Conservation (phyloP, 345 rosid species). For the Cardamine resedifolia region DNA sequence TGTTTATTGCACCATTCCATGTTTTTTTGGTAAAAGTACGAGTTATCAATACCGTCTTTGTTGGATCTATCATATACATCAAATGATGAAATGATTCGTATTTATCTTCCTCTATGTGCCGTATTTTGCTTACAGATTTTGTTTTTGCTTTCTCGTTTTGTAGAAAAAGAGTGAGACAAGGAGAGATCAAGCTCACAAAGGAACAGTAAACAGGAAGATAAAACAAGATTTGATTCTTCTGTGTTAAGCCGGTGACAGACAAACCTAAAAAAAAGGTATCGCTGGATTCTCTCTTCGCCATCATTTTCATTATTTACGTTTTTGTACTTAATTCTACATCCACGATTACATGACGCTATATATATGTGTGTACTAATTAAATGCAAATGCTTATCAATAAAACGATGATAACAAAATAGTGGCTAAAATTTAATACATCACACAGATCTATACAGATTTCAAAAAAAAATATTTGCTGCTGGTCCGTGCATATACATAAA, state of each 20-base stretch:
- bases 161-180: slow-evolving; percentile 12
- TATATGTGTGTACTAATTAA: background rate
- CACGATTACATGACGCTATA: background rate
- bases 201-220: background rate
- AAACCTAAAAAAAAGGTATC: slow-evolving; percentile 10
- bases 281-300: slow-evolving; percentile 13
- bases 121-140: background rate
- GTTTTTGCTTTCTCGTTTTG: background rate
- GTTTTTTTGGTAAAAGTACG: background rate
- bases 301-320: background rate
- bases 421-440: background rate
- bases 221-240: background rate
- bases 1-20: background rate
- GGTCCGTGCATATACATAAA: background rate
- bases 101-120: background rate
- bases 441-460: background rate
- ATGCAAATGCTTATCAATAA: background rate
- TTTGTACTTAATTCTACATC: background rate
- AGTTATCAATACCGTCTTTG: background rate
- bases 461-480: background rate
- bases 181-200: slow-evolving; percentile 3
- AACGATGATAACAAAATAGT: background rate
- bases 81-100: slow-evolving; percentile 2
- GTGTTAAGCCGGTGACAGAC: background rate
- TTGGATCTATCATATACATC: background rate